Conservation (phyloP, 805 yeast species). For the Yarrowia bubula region DNA sequence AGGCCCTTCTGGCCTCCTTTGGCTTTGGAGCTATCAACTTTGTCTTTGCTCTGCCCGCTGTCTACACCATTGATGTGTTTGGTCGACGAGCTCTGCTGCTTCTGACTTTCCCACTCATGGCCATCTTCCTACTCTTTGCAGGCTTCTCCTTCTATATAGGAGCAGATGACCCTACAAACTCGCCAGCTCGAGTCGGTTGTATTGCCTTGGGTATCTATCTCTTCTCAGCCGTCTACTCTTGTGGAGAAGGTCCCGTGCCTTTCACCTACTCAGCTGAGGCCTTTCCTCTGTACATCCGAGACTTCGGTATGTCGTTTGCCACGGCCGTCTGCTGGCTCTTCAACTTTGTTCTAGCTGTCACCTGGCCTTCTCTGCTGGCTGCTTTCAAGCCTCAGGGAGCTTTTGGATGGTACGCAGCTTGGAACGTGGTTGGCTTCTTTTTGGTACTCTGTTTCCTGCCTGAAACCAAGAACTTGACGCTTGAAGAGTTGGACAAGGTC, state of each 20-base stretch:
- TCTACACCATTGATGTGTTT: constrained; percentile 70
- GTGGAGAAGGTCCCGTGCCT: constrained; percentile 89
- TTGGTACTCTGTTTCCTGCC: constrained; percentile 53
- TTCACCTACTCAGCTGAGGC: constrained; percentile 86
- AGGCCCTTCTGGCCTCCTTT: constrained; percentile 75
- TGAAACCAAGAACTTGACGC: constrained; percentile 67
- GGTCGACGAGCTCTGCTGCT: constrained; percentile 67
- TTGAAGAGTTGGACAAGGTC: constrained; percentile 75
- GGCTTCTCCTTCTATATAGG: constrained; percentile 70
- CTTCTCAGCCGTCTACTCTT: constrained; percentile 69
- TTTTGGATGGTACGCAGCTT: constrained; percentile 83
- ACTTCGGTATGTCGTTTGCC: constrained; percentile 76
- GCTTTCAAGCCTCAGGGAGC: constrained; percentile 81
- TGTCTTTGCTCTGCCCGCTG: constrained; percentile 78
- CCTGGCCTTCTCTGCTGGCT: constrained; percentile 71
- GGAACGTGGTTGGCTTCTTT: constrained; percentile 75
- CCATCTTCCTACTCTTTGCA: constrained; percentile 49
- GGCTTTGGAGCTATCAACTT: constrained; percentile 84
- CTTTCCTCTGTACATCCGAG: constrained; percentile 74
- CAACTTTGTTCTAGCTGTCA: constrained; percentile 61
- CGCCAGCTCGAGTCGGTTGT: constrained; percentile 55
- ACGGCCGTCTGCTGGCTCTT: constrained; percentile 57
- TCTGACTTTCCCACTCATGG: constrained; percentile 60
- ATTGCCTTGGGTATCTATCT: constrained; percentile 72
- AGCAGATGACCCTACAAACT: constrained; percentile 37